Base-by-base conservation (phyloP, 2,329 filamentous ascomycete genomes). In the Aspergillus sp. region DNA sequence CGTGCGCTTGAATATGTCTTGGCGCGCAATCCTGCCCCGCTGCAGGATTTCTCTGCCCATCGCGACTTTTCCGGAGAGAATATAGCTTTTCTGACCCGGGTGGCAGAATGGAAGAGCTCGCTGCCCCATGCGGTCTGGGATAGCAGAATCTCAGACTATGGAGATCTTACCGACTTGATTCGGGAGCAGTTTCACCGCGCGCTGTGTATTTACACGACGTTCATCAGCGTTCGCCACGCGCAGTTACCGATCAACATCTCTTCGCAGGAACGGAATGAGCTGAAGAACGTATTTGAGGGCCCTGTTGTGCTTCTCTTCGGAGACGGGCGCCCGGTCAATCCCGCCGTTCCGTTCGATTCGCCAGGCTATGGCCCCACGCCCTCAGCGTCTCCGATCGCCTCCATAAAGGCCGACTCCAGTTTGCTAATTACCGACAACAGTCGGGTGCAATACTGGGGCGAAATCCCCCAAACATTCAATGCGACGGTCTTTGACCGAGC, bases 31-130 rank as follows among this genome's bases (percentile, higher is more conserved):
- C 84, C 86, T 0, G 78, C 81, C 4, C 84, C 85, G 0, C 80
- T 91, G 0, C 85, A 88, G 58, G 75, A 85, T 55, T 91, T 89
- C 70, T 87, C 88, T 0, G 87, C 87, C 0, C 78, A 85, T 1
- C 81, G 83, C 38, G 88, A 90, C 66, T 90, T 90, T 69, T 89
- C 87, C 0, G 88, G 87, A 13, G 88, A 91, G 71, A 91, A 91
- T 69, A 87, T 90, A 64, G 83, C 87, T 50, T 90, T 90, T 71
- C 74, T 90, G 5, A 84, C 81, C 8, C 78, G 80, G 43, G 82
- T 89, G 8, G 77, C 80, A 2, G 79, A 82, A 59, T 89, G 85
- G 84, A 87, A 84, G 69, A 55, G n/a, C 49, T 49, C 55, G 9
- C 57, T 71, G 1, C 67, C 71, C 8, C 7, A 28, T 28, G 7